phyloP scores from a whole-genome alignment of 768 basidiomycete species.

The Chalciporus sphaerocephalus region DNA sequence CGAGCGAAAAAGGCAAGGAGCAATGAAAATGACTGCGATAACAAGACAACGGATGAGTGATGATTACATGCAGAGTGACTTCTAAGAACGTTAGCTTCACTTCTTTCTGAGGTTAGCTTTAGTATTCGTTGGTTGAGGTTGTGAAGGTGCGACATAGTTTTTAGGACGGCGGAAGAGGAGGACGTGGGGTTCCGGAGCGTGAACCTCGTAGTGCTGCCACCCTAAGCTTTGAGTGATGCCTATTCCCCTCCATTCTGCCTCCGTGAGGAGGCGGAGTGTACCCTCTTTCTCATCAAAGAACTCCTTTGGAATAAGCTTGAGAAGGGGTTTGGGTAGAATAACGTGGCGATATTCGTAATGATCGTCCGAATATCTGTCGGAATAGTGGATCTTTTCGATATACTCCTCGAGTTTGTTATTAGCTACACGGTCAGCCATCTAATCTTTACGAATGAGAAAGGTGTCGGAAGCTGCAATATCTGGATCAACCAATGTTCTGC shows the following conservation, averaged over 20 bases:
- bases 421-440: slow-evolving; percentile 35
- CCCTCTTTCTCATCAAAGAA: slow-evolving; percentile 77
- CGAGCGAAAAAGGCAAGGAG: slow-evolving; percentile 10
- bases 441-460: slow-evolving; percentile 13
- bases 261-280: slow-evolving; percentile 74
- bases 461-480: background rate
- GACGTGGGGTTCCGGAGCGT: slow-evolving; percentile 92
- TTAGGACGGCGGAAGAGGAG: slow-evolving; percentile 85
- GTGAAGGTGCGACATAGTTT: slow-evolving; percentile 55
- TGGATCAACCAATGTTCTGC: background rate
- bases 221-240: slow-evolving; percentile 95
- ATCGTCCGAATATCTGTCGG: slow-evolving; percentile 90
- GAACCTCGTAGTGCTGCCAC: slow-evolving; percentile 98
- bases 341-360: slow-evolving; percentile 95
- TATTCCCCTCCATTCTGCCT: slow-evolving; percentile 93
- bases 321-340: slow-evolving; percentile 89
- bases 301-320: slow-evolving; percentile 89
- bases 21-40: slow-evolving; percentile 18
- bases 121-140: slow-evolving; percentile 37
- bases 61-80: slow-evolving; percentile 12
- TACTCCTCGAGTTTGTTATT: slow-evolving; percentile 65
- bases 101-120: slow-evolving; percentile 44
- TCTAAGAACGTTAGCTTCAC: slow-evolving; percentile 19
- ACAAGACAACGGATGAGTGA: slow-evolving; percentile 21
- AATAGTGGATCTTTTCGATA: slow-evolving; percentile 85